Percentiles rank a stretch among this genome's conserved stretches.
These are phyloP conservation scores for Pleodorina starrii DNA, from an alignment of 139 green algal genomes.

Conservation along the genomic window DNA sequence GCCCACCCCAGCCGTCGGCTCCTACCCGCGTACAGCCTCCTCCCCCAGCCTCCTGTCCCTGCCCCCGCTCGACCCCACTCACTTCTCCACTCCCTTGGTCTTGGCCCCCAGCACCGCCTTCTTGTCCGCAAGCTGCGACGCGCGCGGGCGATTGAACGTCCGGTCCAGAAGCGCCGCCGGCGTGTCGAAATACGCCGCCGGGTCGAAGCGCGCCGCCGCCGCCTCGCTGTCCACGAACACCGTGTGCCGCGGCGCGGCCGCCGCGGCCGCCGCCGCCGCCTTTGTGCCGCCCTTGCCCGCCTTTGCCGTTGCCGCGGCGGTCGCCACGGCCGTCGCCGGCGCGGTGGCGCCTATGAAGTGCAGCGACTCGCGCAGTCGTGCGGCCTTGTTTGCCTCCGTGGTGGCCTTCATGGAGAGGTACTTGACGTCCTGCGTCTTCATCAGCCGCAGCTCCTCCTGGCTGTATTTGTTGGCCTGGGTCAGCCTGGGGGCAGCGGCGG, in stretches of 20 bases:
- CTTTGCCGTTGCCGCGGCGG: not conserved
- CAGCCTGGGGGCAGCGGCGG: slow-evolving; percentile 51
- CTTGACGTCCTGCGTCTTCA: slow-evolving; percentile 94
- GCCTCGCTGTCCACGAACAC: slow-evolving; percentile 65
- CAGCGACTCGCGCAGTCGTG: slow-evolving; percentile 80
- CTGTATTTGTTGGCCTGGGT: slow-evolving; percentile 92
- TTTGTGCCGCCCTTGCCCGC: not conserved
- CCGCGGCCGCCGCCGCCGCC: not conserved
- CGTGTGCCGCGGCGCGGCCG: slow-evolving; percentile 28
- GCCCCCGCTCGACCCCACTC: not conserved
- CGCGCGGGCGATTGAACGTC: slow-evolving; percentile 85
- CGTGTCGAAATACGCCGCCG: slow-evolving; percentile 87
- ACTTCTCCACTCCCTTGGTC: slow-evolving; percentile 55
- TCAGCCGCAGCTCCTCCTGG: slow-evolving; percentile 91
- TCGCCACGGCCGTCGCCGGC: not conserved
- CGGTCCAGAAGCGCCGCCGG: slow-evolving; percentile 81
- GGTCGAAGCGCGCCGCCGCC: slow-evolving; percentile 78
- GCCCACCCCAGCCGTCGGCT: too few relatives aligned
- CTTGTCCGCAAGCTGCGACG: slow-evolving; percentile 51
- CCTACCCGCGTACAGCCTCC: too few relatives aligned
- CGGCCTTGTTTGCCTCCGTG: slow-evolving; percentile 86
- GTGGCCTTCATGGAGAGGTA: slow-evolving; percentile 89
- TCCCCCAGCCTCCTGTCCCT: too few relatives aligned
- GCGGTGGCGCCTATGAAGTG: slow-evolving; percentile 87
- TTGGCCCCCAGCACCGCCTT: not conserved